These are phyloP conservation scores for Chaetomiaceae sp. DNA, from an alignment of 2,329 filamentous ascomycete genomes.

Conservation along the genomic window DNA sequence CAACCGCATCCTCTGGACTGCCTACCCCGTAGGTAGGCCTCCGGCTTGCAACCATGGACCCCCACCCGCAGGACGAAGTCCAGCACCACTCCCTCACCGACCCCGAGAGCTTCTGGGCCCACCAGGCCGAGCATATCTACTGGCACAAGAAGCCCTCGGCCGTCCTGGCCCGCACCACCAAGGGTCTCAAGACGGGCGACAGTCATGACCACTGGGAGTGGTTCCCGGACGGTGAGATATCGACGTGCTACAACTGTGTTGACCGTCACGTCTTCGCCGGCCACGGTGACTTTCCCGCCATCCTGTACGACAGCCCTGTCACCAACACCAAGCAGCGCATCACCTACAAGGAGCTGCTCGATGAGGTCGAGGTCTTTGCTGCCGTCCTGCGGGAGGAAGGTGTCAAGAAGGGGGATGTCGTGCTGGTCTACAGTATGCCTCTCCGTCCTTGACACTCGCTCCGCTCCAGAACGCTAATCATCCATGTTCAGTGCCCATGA, in stretches of 20 bases:
- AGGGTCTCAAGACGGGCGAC: slow-evolving; percentile 57
- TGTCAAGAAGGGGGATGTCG: slow-evolving; percentile 76
- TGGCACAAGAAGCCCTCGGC: slow-evolving; percentile 74
- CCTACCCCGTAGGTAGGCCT: background rate
- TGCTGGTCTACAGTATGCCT: slow-evolving; percentile 76
- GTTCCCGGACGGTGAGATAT: slow-evolving; percentile 86
- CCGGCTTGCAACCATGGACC: slow-evolving; percentile 16
- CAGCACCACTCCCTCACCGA: slow-evolving; percentile 57
- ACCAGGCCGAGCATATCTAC: slow-evolving; percentile 67
- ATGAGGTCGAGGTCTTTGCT: slow-evolving; percentile 76
- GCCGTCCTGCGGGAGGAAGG: slow-evolving; percentile 79
- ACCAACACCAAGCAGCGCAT: slow-evolving; percentile 65
- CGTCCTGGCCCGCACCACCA: slow-evolving; percentile 56
- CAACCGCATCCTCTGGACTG: background rate
- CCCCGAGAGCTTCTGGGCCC: slow-evolving; percentile 69
- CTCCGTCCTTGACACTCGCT: too few species aligned
- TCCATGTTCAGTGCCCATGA: slow-evolving; percentile 78
- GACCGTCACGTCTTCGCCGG: slow-evolving; percentile 82
- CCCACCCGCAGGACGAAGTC: slow-evolving; percentile 47
- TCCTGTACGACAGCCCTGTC: slow-evolving; percentile 86
- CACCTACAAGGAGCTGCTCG: slow-evolving; percentile 70
- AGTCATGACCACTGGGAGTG: slow-evolving; percentile 77
- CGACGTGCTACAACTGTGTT: slow-evolving; percentile 86
- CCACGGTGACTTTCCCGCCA: slow-evolving; percentile 67
- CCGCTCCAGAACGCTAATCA: background rate